Evolutionary conservation across 2,329 filamentous ascomycete genomes (phyloP).

Genomic region (Cytospora piceae): DNA sequence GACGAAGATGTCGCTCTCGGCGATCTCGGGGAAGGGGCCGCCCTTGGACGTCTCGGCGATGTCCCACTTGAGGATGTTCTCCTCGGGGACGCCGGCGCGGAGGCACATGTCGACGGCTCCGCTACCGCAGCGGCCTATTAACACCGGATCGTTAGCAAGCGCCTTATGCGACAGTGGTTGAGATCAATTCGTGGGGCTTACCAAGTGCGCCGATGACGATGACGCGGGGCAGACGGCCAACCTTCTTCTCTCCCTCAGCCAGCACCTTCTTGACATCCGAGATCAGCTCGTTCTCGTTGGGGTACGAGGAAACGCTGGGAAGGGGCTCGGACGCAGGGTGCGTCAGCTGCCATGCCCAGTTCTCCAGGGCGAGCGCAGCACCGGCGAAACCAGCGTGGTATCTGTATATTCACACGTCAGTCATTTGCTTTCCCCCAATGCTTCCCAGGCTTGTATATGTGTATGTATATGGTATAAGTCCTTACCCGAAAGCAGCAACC

Average conservation of each 20-base stretch:
- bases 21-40: conserved; percentile 80
- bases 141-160: not conserved
- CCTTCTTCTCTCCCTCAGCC: conserved; percentile 64
- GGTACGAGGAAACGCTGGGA: conserved; percentile 68
- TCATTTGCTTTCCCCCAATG: not conserved
- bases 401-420: conserved; percentile 13
- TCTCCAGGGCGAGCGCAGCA: conserved; percentile 74
- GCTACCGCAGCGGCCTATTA: conserved; percentile 75
- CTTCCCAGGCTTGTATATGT: no score
- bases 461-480: not conserved
- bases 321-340: conserved; percentile 64
- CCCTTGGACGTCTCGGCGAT: conserved; percentile 76
- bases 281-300: conserved; percentile 75
- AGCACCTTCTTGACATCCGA: conserved; percentile 74
- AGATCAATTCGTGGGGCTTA: not conserved
- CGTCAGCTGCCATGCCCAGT: conserved; percentile 81
- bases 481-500: conserved; percentile 72
- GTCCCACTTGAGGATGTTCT: conserved; percentile 72
- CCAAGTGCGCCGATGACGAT: conserved; percentile 74
- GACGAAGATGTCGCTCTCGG: conserved; percentile 75
- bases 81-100: conserved; percentile 71
- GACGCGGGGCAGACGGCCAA: conserved; percentile 70
- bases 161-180: not conserved
- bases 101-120: conserved; percentile 82
- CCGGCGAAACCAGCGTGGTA: conserved; percentile 42